phyloP scores from a whole-genome alignment of 371 early-diverging fungal genomes.

The Circinella minor region DNA sequence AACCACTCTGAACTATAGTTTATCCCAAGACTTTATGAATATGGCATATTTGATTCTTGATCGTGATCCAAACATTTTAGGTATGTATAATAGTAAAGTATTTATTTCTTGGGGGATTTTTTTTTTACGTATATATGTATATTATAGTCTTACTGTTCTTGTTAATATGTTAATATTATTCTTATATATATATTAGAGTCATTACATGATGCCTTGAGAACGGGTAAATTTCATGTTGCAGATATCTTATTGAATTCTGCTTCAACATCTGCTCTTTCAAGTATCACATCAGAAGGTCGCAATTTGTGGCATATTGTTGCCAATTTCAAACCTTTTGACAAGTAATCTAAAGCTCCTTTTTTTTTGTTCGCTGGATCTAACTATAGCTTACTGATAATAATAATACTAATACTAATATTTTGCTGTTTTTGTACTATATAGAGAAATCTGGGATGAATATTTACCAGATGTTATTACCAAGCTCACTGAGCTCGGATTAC shows the following conservation, averaged over 20 bases:
- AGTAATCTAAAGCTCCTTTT: constrained; percentile 17
- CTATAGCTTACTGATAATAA: neutral
- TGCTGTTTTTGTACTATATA: neutral
- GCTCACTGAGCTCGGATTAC: constrained; percentile 23
- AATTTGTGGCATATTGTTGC: constrained; percentile 56
- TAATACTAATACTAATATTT: neutral
- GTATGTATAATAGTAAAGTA: constrained; percentile 23
- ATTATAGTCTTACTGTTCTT: neutral
- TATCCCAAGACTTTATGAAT: constrained; percentile 53
- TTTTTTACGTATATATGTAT: neutral
- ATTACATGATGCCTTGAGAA: constrained; percentile 50
- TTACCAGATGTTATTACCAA: constrained; percentile 36
- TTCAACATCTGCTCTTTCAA: constrained; percentile 14
- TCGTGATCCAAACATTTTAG: constrained; percentile 29
- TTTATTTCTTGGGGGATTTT: no score
- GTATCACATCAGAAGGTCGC: constrained; percentile 24
- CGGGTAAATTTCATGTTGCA: constrained; percentile 60
- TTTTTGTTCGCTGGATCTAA: no score
- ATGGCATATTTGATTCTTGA: constrained; percentile 61
- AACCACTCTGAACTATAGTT: constrained; percentile 43
- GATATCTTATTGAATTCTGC: constrained; percentile 43
- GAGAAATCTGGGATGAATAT: constrained; percentile 56
- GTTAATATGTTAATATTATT: neutral
- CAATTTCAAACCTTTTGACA: constrained; percentile 48
- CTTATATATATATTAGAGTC: constrained; percentile 27